Conservation (phyloP, 1,139 yeast genomes). For the Yamadazyma triangularis region DNA sequence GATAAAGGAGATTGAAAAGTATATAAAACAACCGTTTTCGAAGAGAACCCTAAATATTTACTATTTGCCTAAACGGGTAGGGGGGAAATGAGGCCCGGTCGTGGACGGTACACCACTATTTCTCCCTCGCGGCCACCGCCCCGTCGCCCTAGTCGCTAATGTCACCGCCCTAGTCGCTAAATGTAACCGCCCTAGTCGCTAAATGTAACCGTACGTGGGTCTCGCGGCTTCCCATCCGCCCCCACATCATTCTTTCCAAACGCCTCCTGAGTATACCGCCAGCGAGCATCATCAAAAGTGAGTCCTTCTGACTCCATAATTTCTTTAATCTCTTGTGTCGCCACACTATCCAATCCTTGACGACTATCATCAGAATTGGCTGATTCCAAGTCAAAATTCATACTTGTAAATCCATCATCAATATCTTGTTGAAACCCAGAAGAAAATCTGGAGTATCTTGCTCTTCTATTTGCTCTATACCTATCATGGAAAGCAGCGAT, state of each 20-base stretch:
- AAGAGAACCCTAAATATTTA: too few species aligned
- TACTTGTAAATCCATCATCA: conserved; percentile 63
- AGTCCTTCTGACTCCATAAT: conserved; percentile 50
- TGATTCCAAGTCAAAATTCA: conserved; percentile 48
- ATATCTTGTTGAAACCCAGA: conserved; percentile 53
- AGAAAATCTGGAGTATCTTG: conserved; percentile 14
- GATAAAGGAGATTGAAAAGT: too few species aligned
- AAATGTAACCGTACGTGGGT: conserved; percentile 34
- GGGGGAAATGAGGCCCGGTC: too few species aligned
- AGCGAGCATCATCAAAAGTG: conserved; percentile 69
- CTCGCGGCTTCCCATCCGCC: conserved; percentile 33
- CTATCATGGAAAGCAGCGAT: conserved; percentile 22
- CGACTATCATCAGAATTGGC: conserved; percentile 53
- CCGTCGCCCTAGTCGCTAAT: too few species aligned
- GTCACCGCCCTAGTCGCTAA: too few species aligned
- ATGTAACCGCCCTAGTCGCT: neutral
- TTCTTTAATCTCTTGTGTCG: conserved; percentile 46
- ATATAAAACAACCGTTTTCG: too few species aligned
- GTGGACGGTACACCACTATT: too few species aligned
- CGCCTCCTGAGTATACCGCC: conserved; percentile 41
- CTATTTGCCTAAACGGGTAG: too few species aligned
- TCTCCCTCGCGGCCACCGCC: too few species aligned
- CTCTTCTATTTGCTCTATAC: conserved; percentile 19
- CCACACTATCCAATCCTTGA: conserved; percentile 53
- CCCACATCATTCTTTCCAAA: conserved; percentile 54